phyloP scores from a whole-genome alignment of 2,329 filamentous ascomycete genomes.

The Blastomyces parvus region DNA sequence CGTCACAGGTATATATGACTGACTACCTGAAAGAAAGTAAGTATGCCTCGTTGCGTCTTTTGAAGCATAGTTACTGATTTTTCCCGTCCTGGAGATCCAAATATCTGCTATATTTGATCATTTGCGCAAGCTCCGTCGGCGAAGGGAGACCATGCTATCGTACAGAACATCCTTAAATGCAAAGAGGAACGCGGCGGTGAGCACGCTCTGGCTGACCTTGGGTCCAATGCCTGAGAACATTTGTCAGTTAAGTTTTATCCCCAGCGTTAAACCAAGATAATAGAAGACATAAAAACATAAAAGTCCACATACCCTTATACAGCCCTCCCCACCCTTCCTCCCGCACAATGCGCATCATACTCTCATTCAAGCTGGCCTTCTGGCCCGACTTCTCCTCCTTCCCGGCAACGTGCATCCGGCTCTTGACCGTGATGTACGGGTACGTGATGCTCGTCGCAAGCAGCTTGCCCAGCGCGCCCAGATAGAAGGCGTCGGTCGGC shows the following conservation, averaged over 20 bases:
- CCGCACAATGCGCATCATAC: conserved; percentile 66
- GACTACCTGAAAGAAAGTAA: no score
- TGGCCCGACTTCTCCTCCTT: conserved; percentile 48
- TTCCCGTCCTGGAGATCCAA: not conserved
- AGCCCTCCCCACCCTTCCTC: conserved; percentile 89
- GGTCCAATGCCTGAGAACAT: conserved; percentile 66
- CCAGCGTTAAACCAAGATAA: no score
- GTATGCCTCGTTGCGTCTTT: not conserved
- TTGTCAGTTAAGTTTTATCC: not conserved
- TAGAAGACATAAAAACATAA: not conserved
- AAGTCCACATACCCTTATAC: conserved; percentile 65
- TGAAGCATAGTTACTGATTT: not conserved
- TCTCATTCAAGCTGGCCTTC: conserved; percentile 70
- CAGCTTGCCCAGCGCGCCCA: conserved; percentile 89
- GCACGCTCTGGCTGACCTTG: conserved; percentile 92
- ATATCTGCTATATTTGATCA: conserved; percentile 15
- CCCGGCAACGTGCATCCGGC: conserved; percentile 85
- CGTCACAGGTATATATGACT: no score
- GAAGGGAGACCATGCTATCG: conserved; percentile 41
- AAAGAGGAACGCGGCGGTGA: conserved; percentile 92
- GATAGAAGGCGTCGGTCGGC: conserved; percentile 75
- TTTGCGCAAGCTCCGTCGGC: conserved; percentile 26
- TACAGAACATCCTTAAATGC: conserved; percentile 97
- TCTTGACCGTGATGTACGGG: conserved; percentile 98
- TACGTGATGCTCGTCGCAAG: conserved; percentile 91